These are phyloP conservation scores for Takashimella tepidaria DNA, from an alignment of 1,284 basidiomycete species.

Conservation along the genomic window DNA sequence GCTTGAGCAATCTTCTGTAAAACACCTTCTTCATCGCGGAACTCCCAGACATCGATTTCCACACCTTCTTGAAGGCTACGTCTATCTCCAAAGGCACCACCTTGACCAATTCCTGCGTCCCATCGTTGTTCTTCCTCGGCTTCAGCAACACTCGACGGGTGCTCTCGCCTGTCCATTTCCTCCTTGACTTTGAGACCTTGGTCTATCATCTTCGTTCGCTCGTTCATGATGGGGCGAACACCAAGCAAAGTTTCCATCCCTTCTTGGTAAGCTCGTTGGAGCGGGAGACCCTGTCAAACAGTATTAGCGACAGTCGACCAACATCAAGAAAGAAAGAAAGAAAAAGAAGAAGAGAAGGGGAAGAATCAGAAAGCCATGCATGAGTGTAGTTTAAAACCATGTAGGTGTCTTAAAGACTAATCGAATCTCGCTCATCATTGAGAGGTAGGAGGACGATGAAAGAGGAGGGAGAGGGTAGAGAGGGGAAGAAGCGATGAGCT, in stretches of 20 bases:
- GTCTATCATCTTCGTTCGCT: slow-evolving; percentile 16
- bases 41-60: slow-evolving; percentile 42
- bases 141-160: slow-evolving; percentile 34
- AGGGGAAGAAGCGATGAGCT: slow-evolving; percentile 5
- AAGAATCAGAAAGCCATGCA: slow-evolving; percentile 47
- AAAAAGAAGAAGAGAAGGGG: slow-evolving; percentile 3
- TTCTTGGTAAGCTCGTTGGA: slow-evolving; percentile 40
- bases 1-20: slow-evolving; percentile 18
- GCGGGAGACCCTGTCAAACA: slow-evolving; percentile 26
- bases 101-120: slow-evolving; percentile 25
- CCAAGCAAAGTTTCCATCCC: slow-evolving; percentile 44
- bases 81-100: slow-evolving; percentile 32
- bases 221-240: slow-evolving; percentile 18
- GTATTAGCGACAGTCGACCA: slow-evolving; percentile 15
- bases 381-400: slow-evolving; percentile 44
- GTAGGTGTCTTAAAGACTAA: slow-evolving; percentile 50
- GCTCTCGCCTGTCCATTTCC: slow-evolving; percentile 3
- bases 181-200: slow-evolving; percentile 11
- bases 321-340: background rate
- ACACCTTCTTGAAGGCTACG: slow-evolving; percentile 16
- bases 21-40: slow-evolving; percentile 29
- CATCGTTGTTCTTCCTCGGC: slow-evolving; percentile 36
- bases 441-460: slow-evolving; percentile 11
- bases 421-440: slow-evolving; percentile 45
- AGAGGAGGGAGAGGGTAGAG: slow-evolving; percentile 3